phyloP scores from a whole-genome alignment of 805 yeast species.

The Danielozyma ontarioensis region DNA sequence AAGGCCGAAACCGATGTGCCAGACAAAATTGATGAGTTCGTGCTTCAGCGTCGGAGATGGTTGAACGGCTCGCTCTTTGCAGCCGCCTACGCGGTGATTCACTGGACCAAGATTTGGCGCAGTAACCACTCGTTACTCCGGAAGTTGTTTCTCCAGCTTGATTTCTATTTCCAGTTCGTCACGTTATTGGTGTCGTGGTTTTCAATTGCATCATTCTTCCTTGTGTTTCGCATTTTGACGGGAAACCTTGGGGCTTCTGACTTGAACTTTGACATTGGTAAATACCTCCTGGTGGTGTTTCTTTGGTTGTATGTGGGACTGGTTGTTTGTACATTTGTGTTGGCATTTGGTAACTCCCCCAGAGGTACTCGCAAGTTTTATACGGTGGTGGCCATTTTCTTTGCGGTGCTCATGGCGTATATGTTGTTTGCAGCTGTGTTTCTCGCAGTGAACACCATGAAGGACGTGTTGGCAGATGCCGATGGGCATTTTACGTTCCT shows the following conservation, averaged over 20 bases:
- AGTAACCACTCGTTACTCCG: constrained; percentile 81
- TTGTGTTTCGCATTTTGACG: constrained; percentile 89
- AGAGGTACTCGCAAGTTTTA: constrained; percentile 82
- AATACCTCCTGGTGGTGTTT: constrained; percentile 69
- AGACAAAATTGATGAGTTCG: constrained; percentile 88
- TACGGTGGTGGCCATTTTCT: constrained; percentile 65
- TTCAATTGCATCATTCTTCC: constrained; percentile 84
- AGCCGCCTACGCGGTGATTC: constrained; percentile 81
- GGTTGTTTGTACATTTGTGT: constrained; percentile 76
- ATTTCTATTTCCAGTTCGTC: constrained; percentile 82
- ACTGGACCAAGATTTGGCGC: constrained; percentile 82
- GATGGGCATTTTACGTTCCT: constrained; percentile 36
- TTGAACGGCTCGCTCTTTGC: constrained; percentile 97
- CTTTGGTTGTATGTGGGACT: constrained; percentile 83
- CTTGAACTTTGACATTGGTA: constrained; percentile 67
- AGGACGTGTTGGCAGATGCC: constrained; percentile 44
- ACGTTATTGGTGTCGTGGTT: constrained; percentile 85
- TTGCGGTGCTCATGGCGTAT: constrained; percentile 85
- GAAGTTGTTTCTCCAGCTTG: constrained; percentile 76
- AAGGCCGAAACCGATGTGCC: constrained; percentile 98
- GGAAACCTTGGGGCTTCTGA: constrained; percentile 71
- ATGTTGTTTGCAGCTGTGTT: constrained; percentile 84
- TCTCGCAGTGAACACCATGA: constrained; percentile 69
- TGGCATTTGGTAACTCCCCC: constrained; percentile 93
- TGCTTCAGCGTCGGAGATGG: constrained; percentile 97